phyloP scores from a whole-genome alignment of 495 filamentous ascomycete species.

The Podospora didyma region DNA sequence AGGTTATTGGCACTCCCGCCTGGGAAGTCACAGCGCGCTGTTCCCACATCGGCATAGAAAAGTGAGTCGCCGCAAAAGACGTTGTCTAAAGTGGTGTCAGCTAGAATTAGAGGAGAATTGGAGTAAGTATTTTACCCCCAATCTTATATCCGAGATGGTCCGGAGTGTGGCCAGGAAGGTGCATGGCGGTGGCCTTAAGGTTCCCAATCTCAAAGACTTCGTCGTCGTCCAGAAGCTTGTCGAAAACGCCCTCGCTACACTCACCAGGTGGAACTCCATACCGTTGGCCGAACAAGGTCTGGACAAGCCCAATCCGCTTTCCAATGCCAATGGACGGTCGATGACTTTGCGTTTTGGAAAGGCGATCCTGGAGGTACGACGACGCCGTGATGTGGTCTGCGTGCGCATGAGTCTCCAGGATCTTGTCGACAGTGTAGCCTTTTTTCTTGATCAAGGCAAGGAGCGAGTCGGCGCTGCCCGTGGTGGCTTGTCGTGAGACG shows the following conservation, averaged over 20 bases:
- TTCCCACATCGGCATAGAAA: constrained; percentile 55
- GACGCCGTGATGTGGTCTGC: constrained; percentile 58
- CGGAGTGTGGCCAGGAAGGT: constrained; percentile 60
- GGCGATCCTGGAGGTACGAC: constrained; percentile 45
- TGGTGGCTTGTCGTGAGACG: constrained; percentile 40
- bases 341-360: constrained; percentile 21
- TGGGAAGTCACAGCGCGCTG: constrained; percentile 58
- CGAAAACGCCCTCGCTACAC: constrained; percentile 41
- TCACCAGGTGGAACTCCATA: constrained; percentile 44
- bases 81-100: constrained; percentile 33
- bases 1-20: constrained; percentile 45
- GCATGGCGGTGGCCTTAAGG: constrained; percentile 42
- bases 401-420: constrained; percentile 62
- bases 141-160: constrained; percentile 59
- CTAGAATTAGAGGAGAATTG: neutral
- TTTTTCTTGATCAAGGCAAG: constrained; percentile 35
- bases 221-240: constrained; percentile 49
- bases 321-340: constrained; percentile 50
- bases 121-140: constrained; percentile 29
- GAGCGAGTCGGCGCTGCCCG: constrained; percentile 45
- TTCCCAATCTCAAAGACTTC: constrained; percentile 47
- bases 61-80: constrained; percentile 59
- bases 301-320: constrained; percentile 50
- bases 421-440: constrained; percentile 41
- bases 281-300: constrained; percentile 41